These are phyloP conservation scores for Rhododendron ferrugineum DNA, from an alignment of 148 eudicot species.

Conservation along the genomic window DNA sequence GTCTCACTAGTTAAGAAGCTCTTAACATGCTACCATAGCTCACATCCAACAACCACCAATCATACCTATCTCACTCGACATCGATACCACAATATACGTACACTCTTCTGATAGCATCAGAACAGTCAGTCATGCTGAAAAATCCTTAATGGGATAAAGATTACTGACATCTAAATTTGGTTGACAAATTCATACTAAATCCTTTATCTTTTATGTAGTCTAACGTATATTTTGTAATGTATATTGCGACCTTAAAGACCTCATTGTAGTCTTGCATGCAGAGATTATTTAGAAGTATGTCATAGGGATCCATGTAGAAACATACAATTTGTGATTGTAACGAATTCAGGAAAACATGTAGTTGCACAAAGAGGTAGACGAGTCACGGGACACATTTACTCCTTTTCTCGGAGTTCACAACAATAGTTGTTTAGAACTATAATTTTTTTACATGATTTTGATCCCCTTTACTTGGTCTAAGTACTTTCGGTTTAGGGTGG, in stretches of 20 bases:
- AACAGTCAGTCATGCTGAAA: background rate
- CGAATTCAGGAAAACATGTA: background rate
- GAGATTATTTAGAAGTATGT: background rate
- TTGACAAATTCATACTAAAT: background rate
- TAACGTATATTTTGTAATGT: background rate
- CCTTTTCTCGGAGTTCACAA: background rate
- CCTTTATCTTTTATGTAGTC: background rate
- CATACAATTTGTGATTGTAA: background rate
- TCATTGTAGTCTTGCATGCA: background rate
- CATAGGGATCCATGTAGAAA: too few species aligned
- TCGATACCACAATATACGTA: background rate
- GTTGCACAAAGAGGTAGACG: background rate
- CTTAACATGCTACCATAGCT: background rate
- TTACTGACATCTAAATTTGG: background rate
- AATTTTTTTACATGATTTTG: background rate
- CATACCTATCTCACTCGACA: background rate
- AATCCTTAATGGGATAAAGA: background rate
- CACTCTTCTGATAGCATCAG: background rate
- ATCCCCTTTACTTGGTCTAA: background rate
- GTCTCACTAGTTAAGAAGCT: background rate
- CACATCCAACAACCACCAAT: background rate
- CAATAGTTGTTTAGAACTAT: background rate
- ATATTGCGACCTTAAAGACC: background rate
- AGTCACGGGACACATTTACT: background rate
- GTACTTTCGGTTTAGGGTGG: background rate